Evolutionary conservation across 2,329 filamentous ascomycete species (phyloP), one percentile per base, ranked within the genome.

Genomic region (Bipolaris victoriae): DNA sequence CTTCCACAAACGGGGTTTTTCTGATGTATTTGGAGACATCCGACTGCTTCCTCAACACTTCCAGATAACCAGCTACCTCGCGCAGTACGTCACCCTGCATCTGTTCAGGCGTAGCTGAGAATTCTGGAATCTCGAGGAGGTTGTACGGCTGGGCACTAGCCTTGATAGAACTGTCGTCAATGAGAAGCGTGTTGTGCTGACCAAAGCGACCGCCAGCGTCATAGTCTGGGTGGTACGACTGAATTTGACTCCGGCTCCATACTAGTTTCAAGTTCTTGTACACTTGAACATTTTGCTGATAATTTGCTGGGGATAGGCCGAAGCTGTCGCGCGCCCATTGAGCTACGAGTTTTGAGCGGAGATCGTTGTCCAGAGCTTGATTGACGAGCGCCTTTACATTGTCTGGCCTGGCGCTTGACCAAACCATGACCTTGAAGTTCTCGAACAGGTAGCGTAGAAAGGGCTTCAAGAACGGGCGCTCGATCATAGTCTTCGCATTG

Each of bases 81-180:
- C 74, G 68, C 33, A 88, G 74, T 3, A 83, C 79, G 49, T 79
- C 77, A 3, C 74, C 69, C 36, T 77, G 68, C 58, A 77, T 67
- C 48, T 78, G 72, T 3, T 79, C 73, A 31, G 73, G 81, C 57
- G 11, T 63, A 3, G 83, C 85, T 2, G 76, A 74, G 70, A 95
- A 97, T 76, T 96, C 92, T 0, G 92, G 90, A 20, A 98, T 83
- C 63, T 88, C 81, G 9, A 98, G 78, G 20, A 95, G 82, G 68
- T 98, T 98, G 78, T 86, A 85, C 0, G 95, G 95, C 75, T 99
- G 91, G 53, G 84, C 88, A 24, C 86, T 82, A 0, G 89, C 93
- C 80, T 98, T 99, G 69, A 93, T 83, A 1, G 78, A 68, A 29
- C 88, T 91, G 77, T 98, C 95, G 66, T 99, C 95, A 37, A 98